Conservation (phyloP, 2,329 filamentous ascomycete genomes). For the Colletotrichum sansevieriae region DNA sequence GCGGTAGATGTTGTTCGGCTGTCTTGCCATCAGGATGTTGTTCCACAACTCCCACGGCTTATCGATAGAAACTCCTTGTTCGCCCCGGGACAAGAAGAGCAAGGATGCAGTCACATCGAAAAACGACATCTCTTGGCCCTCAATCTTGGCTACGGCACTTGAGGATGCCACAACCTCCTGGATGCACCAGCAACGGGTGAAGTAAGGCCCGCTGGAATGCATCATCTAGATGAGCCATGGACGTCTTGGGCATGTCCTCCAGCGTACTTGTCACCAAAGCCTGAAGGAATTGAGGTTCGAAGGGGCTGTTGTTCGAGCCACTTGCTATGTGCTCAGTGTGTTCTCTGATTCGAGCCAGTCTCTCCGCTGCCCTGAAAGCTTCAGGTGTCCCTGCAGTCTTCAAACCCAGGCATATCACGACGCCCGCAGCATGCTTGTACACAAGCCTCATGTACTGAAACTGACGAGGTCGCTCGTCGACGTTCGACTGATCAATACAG, state of each 20-base stretch:
- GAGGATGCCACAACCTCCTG: conserved; percentile 32
- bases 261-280: conserved; percentile 24
- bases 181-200: conserved; percentile 35
- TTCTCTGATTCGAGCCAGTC: conserved; percentile 31
- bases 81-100: background rate
- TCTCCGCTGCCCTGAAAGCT: conserved; percentile 29
- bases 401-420: conserved; percentile 31
- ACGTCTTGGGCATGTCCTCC: conserved; percentile 22
- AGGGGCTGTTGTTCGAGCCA: background rate
- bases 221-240: conserved; percentile 2
- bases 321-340: conserved; percentile 2
- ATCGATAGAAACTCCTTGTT: conserved; percentile 16
- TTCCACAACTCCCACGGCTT: conserved; percentile 31
- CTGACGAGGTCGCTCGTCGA: conserved; percentile 31
- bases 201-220: conserved; percentile 29
- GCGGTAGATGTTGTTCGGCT: background rate
- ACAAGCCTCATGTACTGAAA: conserved; percentile 39
- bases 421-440: conserved; percentile 29
- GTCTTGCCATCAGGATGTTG: conserved; percentile 23
- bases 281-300: conserved; percentile 9
- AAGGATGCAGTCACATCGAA: conserved; percentile 31
- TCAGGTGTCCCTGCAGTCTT: conserved; percentile 30
- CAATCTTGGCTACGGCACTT: conserved; percentile 35
- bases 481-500: conserved; percentile 44
- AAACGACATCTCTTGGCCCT: conserved; percentile 33